Evolutionary conservation across 176 grass and related monocot species (phyloP), one percentile per base, ranked within the genome.

Genomic region (Triticum urartu): DNA sequence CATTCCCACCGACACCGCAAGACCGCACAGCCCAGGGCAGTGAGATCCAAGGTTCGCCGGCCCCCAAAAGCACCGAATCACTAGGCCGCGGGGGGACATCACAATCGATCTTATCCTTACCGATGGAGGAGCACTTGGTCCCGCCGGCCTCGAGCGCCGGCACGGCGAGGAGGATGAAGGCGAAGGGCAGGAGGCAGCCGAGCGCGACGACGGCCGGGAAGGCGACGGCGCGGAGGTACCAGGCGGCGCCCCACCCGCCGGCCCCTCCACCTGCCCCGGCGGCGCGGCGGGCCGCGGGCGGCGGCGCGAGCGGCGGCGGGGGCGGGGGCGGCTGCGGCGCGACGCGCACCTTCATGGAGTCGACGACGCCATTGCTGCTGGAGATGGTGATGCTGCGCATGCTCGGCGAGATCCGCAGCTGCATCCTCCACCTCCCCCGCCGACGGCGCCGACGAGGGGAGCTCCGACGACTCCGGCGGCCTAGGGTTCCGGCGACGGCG

Each of bases 371-470:
- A 97, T 97, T 97, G 94, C 92, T 93, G 88, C 92, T 93, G 74
- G 94, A 94, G 91, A 97, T 97, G 86, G 94, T 97, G 92, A 97
- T 94, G 92, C 94, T 94, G 90, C 94, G 93, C 94, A 97, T 97
- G 94, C 94, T 97, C 88, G 94, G 94, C 84, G 94, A 97, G 94
- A 97, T 97, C 94, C 94, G 84, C 92, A 97, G 94, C 92, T 94
- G 94, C 94, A 97, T 97, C 92, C 90, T 97, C 92, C 94, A 78
- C 88, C 85, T 58, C 88, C 87, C 56, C 72, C 81, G 47, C 84
- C 91, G 64, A 67, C 83, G 64, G 82, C 79, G 87, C 81, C 87
- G 83, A 83, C 89, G 86, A 77, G 62, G 80, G 87, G 89, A 90
- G 77, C 84, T 73, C 88, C 78, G 70, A 70, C 69, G 70, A 70